A percentile compares a stretch with the other conserved stretches of the same genome.
Evolutionary conservation across 2,329 filamentous ascomycete species (phyloP).

Genomic region (Claviceps humidiphila): DNA sequence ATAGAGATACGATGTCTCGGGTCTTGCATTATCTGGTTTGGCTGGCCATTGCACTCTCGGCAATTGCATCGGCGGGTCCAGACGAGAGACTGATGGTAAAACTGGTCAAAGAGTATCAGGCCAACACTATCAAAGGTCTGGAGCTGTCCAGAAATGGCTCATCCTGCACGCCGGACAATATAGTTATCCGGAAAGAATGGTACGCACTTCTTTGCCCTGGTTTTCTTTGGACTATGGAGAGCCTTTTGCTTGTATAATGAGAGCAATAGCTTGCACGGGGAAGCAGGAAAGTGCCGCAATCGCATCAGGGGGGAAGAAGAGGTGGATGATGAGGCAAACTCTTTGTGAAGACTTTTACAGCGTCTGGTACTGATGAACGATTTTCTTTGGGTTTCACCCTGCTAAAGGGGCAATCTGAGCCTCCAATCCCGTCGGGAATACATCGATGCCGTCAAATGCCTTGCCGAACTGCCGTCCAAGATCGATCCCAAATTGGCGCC

Average conservation of each 20-base stretch:
- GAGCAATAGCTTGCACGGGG: no score
- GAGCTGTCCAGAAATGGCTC: not conserved
- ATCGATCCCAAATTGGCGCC: not conserved
- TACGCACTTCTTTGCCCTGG: not conserved
- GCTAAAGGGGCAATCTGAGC: not conserved
- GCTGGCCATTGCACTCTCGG: not conserved
- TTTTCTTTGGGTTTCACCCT: not conserved
- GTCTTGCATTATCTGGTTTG: not conserved
- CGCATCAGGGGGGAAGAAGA: no score
- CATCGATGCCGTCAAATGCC: not conserved
- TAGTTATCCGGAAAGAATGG: not conserved
- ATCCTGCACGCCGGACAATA: not conserved
- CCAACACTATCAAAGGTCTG: not conserved
- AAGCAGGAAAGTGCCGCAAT: no score
- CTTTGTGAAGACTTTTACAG: no score
- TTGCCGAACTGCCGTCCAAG: not conserved
- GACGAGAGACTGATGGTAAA: not conserved
- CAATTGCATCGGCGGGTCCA: not conserved
- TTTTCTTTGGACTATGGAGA: no score
- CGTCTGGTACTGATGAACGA: no score
- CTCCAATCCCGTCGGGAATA: not conserved
- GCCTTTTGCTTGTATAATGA: no score
- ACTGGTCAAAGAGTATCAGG: not conserved
- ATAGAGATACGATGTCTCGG: not conserved
- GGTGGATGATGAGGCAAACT: no score